Conservation (phyloP, 176 grass and related monocot genomes). For the Aegilops tauschii region DNA sequence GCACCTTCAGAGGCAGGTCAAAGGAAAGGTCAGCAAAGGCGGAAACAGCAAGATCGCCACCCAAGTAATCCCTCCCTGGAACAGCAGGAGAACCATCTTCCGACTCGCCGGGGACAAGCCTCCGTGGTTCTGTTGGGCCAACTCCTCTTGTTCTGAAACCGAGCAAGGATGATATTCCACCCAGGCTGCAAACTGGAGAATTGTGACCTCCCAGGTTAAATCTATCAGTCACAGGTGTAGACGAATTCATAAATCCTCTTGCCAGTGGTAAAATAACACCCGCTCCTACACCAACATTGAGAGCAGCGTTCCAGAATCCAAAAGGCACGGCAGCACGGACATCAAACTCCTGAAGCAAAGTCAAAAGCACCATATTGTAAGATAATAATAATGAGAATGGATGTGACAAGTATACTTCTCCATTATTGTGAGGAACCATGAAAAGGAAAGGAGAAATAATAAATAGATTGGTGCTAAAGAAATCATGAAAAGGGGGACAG, state of each 20-base stretch:
- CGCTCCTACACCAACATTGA: slow-evolving; percentile 77
- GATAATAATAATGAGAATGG: not conserved
- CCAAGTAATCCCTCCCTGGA: slow-evolving; percentile 56
- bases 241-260: slow-evolving; percentile 57
- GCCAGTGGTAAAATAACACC: slow-evolving; percentile 75
- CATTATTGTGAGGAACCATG: not conserved
- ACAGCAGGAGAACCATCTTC: slow-evolving; percentile 23
- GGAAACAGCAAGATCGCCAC: slow-evolving; percentile 81
- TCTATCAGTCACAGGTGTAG: slow-evolving; percentile 63
- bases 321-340: slow-evolving; percentile 75
- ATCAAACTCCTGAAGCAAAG: slow-evolving; percentile 78
- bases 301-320: slow-evolving; percentile 67
- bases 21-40: slow-evolving; percentile 92
- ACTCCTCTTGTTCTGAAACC: slow-evolving; percentile 82
- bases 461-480: not conserved
- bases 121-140: slow-evolving; percentile 59
- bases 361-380: not conserved
- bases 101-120: slow-evolving; percentile 38
- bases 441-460: not conserved
- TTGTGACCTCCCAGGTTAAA: slow-evolving; percentile 78
- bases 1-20: slow-evolving; percentile 70
- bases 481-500: not conserved
- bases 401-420: not conserved
- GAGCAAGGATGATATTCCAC: slow-evolving; percentile 66
- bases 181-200: slow-evolving; percentile 74